These are phyloP conservation scores for Suhomyces xylopsoci DNA, from an alignment of 805 yeast species.

Conservation along the genomic window DNA sequence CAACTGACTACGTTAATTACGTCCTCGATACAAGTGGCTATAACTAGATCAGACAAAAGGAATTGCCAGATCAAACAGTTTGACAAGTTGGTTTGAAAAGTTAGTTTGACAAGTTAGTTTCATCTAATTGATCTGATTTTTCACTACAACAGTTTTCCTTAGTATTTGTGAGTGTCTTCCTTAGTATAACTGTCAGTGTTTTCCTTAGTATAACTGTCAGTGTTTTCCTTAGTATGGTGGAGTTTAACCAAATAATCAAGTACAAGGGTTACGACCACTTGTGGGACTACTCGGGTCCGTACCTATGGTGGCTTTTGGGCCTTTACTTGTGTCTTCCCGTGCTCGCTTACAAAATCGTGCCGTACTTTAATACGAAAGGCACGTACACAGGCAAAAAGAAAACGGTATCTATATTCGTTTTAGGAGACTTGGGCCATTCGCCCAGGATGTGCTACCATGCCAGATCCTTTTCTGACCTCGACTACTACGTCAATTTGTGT, in stretches of 20 bases:
- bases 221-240: background rate
- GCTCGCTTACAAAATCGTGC: slow-evolving; percentile 39
- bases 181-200: too few species aligned
- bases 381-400: slow-evolving; percentile 27
- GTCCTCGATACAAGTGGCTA: too few species aligned
- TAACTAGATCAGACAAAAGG: too few species aligned
- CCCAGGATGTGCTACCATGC: slow-evolving; percentile 96
- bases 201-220: background rate
- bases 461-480: slow-evolving; percentile 61
- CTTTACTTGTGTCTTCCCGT: slow-evolving; percentile 48
- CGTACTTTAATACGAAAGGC: slow-evolving; percentile 28
- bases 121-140: too few species aligned
- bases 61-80: too few species aligned
- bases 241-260: slow-evolving; percentile 4
- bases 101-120: too few species aligned
- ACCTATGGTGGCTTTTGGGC: slow-evolving; percentile 45
- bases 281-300: slow-evolving; percentile 16
- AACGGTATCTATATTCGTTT: slow-evolving; percentile 72
- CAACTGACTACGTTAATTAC: too few species aligned
- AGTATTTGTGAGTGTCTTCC: too few species aligned
- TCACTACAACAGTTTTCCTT: too few species aligned
- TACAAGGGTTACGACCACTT: slow-evolving; percentile 12
- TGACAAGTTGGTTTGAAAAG: too few species aligned
- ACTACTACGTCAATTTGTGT: slow-evolving; percentile 75
- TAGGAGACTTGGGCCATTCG: slow-evolving; percentile 93